These are phyloP conservation scores for Solanum microdontum DNA, from an alignment of 257 asterid species.

Conservation along the genomic window DNA sequence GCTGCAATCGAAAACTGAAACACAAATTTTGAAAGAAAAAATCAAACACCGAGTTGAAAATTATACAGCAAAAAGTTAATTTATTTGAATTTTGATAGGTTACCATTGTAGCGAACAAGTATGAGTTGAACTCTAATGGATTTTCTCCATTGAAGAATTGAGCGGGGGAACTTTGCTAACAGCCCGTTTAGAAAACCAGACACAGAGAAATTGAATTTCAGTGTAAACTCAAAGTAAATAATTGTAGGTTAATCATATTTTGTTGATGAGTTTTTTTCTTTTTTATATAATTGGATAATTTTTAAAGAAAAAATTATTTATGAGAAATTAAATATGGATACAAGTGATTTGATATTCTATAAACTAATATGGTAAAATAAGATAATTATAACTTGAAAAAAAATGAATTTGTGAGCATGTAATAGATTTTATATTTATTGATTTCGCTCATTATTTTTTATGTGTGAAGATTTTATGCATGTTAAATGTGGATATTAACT, in stretches of 20 bases:
- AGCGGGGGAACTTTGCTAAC: neutral
- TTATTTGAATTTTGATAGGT: neutral
- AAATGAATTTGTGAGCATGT: neutral
- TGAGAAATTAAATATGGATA: neutral
- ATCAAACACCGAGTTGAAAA: neutral
- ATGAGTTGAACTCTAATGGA: neutral
- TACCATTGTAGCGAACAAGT: conserved; percentile 20
- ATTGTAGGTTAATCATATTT: neutral
- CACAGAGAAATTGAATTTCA: neutral
- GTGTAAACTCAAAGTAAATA: neutral
- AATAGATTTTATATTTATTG: too few species aligned
- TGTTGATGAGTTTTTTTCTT: neutral
- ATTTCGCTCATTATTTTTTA: neutral
- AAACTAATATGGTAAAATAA: too few species aligned
- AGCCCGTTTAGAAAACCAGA: neutral
- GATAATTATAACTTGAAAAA: neutral
- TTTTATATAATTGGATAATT: neutral
- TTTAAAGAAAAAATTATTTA: neutral
- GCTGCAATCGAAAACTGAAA: conserved; percentile 90
- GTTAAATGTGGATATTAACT: neutral
- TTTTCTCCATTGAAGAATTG: neutral
- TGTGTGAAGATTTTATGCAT: neutral
- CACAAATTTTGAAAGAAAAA: neutral
- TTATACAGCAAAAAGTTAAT: neutral
- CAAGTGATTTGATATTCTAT: neutral